Base-by-base conservation (phyloP, 371 early-diverging fungal genomes). In the Nematocida ausubeli region DNA sequence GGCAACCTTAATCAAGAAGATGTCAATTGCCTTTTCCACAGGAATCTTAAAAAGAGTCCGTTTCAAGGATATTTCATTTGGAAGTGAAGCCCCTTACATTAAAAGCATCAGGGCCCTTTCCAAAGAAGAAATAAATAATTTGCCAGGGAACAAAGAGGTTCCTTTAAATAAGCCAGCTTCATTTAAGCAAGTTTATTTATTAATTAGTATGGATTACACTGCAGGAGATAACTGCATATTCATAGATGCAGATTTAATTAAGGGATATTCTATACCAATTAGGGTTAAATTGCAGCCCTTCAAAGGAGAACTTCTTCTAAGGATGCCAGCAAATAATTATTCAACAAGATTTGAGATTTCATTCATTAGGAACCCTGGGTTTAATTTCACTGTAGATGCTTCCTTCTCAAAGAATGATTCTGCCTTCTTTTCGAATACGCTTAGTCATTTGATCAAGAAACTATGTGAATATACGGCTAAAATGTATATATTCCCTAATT, bases 261-360 rank as follows among this genome's bases (percentile, higher is more conserved):
- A 80, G 60, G 67, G 70, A 39, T 62, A 82, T 47, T 54, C 56
- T 34, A 66, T 83, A 7, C 70, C 68, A 37, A 66, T 80, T 22
- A 67, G 50, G 30, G 78, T 83, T 16, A 50, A 56, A 44, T 44
- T 85, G 40, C 71, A 68, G 39, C 70, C 72, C 16, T 66, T 85
- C 35, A 62, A 81, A 68, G 83, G 84, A 42, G 54, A 83, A 22
- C 42, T 83, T 30, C 30, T 85, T 26, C 30, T 83, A 1, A 70
- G 81, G 58, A n/a, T 82, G n/a, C 85, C 85, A 32, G 75, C 85
- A 0, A 69, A 80, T 44, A 78, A 69, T 63, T 83, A 85, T 49
- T 63, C 70, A 39, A 85, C 85, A 58, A 39, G 85, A 55, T 81
- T 80, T 54, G 85, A 85, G 62, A 73, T 70, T 68, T 51, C 70